phyloP scores from a whole-genome alignment of 768 basidiomycete genomes.

The Collybiopsis confluens region DNA sequence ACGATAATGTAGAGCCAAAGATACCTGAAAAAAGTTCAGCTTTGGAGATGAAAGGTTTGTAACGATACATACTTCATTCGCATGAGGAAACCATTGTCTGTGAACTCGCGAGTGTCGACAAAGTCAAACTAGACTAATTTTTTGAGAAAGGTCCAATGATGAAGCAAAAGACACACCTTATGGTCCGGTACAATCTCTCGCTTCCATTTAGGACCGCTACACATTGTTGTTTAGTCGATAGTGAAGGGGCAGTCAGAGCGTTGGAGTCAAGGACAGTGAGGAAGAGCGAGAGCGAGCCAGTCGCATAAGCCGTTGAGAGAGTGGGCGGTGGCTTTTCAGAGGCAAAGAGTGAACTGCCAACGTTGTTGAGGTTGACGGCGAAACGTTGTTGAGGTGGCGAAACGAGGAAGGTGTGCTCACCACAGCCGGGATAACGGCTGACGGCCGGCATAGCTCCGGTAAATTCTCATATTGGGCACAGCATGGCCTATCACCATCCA shows the following conservation, averaged over 20 bases:
- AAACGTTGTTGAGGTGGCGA: too few species aligned
- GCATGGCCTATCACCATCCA: neutral
- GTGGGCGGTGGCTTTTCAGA: slow-evolving; percentile 14
- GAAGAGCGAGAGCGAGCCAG: slow-evolving; percentile 43
- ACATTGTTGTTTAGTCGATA: slow-evolving; percentile 38
- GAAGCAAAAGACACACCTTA: slow-evolving; percentile 56
- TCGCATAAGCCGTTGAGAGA: slow-evolving; percentile 32
- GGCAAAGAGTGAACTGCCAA: slow-evolving; percentile 19
- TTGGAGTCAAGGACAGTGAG: slow-evolving; percentile 16
- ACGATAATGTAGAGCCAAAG: slow-evolving; percentile 90
- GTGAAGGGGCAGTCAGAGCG: slow-evolving; percentile 19
- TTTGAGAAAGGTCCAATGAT: neutral
- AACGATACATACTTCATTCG: slow-evolving; percentile 66
- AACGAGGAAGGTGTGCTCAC: neutral
- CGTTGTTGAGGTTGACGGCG: too few species aligned
- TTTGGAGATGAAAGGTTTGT: neutral
- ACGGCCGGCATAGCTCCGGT: neutral
- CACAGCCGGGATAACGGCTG: neutral
- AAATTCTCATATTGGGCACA: neutral
- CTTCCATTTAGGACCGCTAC: slow-evolving; percentile 88
- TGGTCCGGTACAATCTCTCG: slow-evolving; percentile 96
- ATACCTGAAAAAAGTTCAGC: slow-evolving; percentile 51
- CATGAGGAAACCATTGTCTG: slow-evolving; percentile 81
- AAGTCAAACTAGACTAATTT: slow-evolving; percentile 79
- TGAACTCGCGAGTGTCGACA: slow-evolving; percentile 89